Percentiles rank a stretch among this genome's conserved stretches.
These are phyloP conservation scores for Mrakia hoshinonis DNA, from an alignment of 768 basidiomycete species.

Conservation along the genomic window DNA sequence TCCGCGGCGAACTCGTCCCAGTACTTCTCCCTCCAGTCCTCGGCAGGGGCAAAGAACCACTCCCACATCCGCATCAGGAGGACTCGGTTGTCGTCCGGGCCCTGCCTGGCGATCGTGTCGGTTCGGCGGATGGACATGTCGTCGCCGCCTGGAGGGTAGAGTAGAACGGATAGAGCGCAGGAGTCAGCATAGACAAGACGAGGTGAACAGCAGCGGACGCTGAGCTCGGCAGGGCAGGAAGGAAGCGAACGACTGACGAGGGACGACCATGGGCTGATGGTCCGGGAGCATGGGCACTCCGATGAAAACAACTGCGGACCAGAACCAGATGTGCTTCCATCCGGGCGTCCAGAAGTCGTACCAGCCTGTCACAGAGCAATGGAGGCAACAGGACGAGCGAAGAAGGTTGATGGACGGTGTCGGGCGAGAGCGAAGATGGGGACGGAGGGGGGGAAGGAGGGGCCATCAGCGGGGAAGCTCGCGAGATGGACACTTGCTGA, in stretches of 20 bases:
- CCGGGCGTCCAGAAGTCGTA: not conserved
- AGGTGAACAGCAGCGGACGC: not conserved
- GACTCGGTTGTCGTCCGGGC: constrained; percentile 10
- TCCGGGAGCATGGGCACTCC: no score
- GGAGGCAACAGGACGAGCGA: not conserved
- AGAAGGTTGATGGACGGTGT: not conserved
- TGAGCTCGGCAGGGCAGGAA: no score
- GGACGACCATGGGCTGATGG: no score
- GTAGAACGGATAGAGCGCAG: not conserved
- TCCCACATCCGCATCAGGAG: not conserved
- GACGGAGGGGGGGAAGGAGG: not conserved
- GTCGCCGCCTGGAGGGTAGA: not conserved
- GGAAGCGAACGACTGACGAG: no score
- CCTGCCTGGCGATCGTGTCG: constrained; percentile 1
- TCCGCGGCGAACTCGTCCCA: not conserved
- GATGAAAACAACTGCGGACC: not conserved
- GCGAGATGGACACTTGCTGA: not conserved
- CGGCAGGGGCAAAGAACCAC: not conserved
- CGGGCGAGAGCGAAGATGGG: not conserved
- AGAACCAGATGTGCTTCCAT: not conserved
- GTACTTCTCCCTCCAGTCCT: not conserved
- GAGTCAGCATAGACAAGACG: not conserved
- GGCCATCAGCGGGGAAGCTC: not conserved
- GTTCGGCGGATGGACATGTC: not conserved
- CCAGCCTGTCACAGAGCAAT: not conserved